Base-by-base conservation (phyloP, 2,329 filamentous ascomycete species). In the Pseudogymnoascus sp. region DNA sequence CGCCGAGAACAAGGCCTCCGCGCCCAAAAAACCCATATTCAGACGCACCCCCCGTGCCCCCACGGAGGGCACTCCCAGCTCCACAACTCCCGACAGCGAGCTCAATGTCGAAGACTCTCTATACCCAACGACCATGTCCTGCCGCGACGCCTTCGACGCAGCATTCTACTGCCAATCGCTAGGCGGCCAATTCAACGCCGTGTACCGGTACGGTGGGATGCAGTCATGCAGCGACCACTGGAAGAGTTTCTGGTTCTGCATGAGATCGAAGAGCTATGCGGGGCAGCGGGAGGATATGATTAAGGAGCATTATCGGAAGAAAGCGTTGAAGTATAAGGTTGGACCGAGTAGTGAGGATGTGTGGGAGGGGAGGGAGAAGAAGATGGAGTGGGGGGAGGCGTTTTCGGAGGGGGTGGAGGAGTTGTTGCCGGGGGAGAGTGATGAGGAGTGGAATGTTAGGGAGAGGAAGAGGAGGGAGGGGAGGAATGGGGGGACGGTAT, bases 191-290 rank as follows among this genome's bases (percentile, higher is more conserved):
- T 96, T 93, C 81, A 92, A 90, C 71, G 87, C 91, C 71, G 84
- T 97, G 38, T 99, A 97, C 81, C 89, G 95, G 40, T 88, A 91
- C 73, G 95, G 95, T 66, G 78, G 81, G 44, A 79, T 96, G 71
- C 85, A 88, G 50, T 82, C 84, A 3, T 99, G 95, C 81, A 85
- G 81, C 66, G 89, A 96, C 68, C 87, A 92, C 67, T 97, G 93
- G 92, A 84, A 88, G 66, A 90, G 96, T 75, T 97, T 96, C 77
- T 96, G 93, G 90, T 93, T 97, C 78, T 99, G 95, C 81, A 97
- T 97, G 93, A 87, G 90, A 67, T 87, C 87, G 38, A 87, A 89
- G 70, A 82, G 82, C 1, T 86, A 86, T 71, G 75, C 81, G 0
- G 77, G 81, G 46, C 78, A 85, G 68, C 85, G 85, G 70, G 85